Base-by-base conservation (phyloP, 495 filamentous ascomycete species). In the Tuber calosporum region DNA sequence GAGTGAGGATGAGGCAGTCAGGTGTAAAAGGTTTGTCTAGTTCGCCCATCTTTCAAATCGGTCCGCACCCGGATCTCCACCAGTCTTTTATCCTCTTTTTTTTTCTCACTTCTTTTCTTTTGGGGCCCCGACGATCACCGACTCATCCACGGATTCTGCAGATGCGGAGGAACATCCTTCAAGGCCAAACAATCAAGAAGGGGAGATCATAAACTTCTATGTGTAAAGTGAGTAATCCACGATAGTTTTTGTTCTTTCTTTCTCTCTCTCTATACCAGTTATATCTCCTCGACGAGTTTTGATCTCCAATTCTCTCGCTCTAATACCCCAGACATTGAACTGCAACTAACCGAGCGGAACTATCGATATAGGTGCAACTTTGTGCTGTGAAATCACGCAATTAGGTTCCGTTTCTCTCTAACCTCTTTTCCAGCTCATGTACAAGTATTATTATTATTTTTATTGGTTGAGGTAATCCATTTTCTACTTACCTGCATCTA, bases 171-270 rank as follows among this genome's bases (percentile, higher is more conserved):
- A 34, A 79, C 79, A 48, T 79, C 80, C 6, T 81, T 81, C 68
- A 81, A 76, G 70, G 79, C 79, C 34, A 81, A 76, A 69, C 79
- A 81, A 66, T 82, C 74, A 11, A 81, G 76, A 69, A 80, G 75
- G 53, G 79, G 79, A 37, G 79, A 81, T 41, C 76, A 78, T 41
- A 81, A 78, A 70, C 73, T 81, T 26, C 76, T 81, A 69, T 81
- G 79, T 62, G 74, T 79, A 22, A 80, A 80, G 79, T 80, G 67
- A 72, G 79, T 79, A 68, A 43, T 34, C 4, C 39, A 62, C 53
- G 11, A 30, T 62, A 62, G 53, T 62, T 62, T n/a, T 11, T 62
- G n/a, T 26, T 26, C 40, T 77, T 71, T 43, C 40, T n/a, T 30
- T 41, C 41, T 68, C 36, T 15, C 43, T 36, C 67, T 40, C 39